Evolutionary conservation across 2,329 filamentous ascomycete species (phyloP), one percentile per base, ranked within the genome.

Genomic region (Colletotrichum simmondsii): DNA sequence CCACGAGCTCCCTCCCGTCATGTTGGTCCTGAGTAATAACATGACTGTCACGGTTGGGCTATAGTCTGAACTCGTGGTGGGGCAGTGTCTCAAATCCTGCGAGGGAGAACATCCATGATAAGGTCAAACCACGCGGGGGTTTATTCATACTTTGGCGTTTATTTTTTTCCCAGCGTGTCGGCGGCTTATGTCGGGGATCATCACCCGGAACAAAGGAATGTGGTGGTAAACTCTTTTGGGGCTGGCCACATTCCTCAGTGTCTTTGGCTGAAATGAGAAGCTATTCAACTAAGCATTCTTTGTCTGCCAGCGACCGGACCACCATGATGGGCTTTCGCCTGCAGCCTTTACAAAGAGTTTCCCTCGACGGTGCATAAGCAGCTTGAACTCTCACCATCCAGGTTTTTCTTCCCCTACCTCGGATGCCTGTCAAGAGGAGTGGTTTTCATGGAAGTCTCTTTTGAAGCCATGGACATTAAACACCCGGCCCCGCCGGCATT

Each of bases 41-140:
- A 95, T 97, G 93, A 97, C 94, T 19, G 94, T 97, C 59, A 97
- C 93, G 7, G 93, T 93, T 78, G 93, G 92, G 80, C 82, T 94
- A 74, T 94, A 61, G 22, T 65, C 28, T 56, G 22, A 53, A 35
- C 37, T 19, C 61, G 30, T 26, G 24, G 77, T 76, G 28, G 59
- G 60, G 35, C 46, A 67, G 35, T 62, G 56, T 71, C 65, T 58
- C 28, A 54, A 71, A 64, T 57, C 53, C 74, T 74, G 65, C 54
- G 64, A 69, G 72, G 65, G 69, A 61, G 54, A 56, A 64, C 46
- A 62, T 42, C 37, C 37, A 42, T 68, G 60, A 70, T 71, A 59
- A 57, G 68, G 60, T 72, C 68, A 72, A 59, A 66, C 63, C 59
- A 60, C 66, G 68, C 67, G 71, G 69, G 69, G 65, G n/a, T n/a